phyloP scores from a whole-genome alignment of 2,329 filamentous ascomycete species.

The Aspergillus costaricaensis region DNA sequence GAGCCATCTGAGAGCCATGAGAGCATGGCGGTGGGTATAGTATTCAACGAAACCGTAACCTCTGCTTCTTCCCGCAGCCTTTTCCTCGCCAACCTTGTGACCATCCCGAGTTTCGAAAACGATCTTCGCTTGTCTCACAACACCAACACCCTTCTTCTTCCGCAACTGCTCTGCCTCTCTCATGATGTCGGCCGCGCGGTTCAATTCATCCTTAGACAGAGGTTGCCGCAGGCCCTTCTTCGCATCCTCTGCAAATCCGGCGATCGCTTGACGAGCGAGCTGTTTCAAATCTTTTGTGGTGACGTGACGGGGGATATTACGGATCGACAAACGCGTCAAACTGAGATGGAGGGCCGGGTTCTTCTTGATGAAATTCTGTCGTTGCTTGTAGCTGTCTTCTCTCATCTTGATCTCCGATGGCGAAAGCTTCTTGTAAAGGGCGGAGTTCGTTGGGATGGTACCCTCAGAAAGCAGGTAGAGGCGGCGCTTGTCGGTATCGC shows the following conservation, averaged over 20 bases:
- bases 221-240: constrained; percentile 73
- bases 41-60: constrained; percentile 99
- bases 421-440: constrained; percentile 74
- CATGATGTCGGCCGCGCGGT: constrained; percentile 77
- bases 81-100: constrained; percentile 75
- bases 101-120: constrained; percentile 88
- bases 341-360: constrained; percentile 89
- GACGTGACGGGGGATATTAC: constrained; percentile 84
- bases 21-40: constrained; percentile 84
- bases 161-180: constrained; percentile 76
- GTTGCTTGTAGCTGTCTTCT: constrained; percentile 81
- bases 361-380: constrained; percentile 84
- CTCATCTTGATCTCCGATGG: constrained; percentile 83
- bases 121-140: constrained; percentile 91
- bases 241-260: constrained; percentile 89
- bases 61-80: constrained; percentile 77
- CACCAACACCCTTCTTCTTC: constrained; percentile 78
- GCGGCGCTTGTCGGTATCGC: constrained; percentile 84
- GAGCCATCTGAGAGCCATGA: constrained; percentile 92
- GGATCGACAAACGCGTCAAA: constrained; percentile 84
- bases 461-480: constrained; percentile 89
- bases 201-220: constrained; percentile 85
- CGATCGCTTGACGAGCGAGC: constrained; percentile 85
- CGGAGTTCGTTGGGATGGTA: constrained; percentile 72
- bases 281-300: constrained; percentile 87